phyloP scores from a whole-genome alignment of 345 rosid genomes.

The Jatropha curcas region DNA sequence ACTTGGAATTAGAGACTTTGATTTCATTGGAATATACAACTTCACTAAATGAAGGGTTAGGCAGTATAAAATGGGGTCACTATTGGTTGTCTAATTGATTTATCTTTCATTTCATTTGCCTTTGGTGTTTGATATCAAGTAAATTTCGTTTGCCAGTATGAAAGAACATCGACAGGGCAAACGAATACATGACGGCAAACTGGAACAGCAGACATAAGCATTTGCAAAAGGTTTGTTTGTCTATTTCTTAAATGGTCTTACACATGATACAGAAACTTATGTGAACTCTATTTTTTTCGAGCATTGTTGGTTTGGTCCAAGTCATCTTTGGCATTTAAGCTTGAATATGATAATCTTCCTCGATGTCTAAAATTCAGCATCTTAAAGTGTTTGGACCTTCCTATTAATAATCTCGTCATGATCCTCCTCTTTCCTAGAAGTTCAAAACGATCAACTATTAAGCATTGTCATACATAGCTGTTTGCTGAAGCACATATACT shows the following conservation, averaged over 20 bases:
- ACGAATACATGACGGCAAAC: slow-evolving; percentile 98
- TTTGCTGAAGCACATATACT: too few relatives aligned
- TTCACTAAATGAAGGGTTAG: background rate
- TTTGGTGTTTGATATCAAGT: background rate
- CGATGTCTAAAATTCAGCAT: too few relatives aligned
- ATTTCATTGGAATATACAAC: too few relatives aligned
- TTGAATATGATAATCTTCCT: background rate
- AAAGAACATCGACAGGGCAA: slow-evolving; percentile 97
- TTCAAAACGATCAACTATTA: too few relatives aligned
- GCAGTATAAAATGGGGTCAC: background rate
- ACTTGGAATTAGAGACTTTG: too few relatives aligned
- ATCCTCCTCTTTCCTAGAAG: too few relatives aligned
- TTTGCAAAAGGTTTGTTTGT: slow-evolving; percentile 78
- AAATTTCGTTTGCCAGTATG: slow-evolving; percentile 53
- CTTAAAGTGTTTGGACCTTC: too few relatives aligned
- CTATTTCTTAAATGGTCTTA: slow-evolving; percentile 7
- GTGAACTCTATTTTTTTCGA: too few relatives aligned
- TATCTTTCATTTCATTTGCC: background rate
- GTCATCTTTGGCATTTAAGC: background rate
- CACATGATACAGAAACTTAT: background rate
- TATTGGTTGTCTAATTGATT: background rate
- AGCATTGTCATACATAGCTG: too few relatives aligned
- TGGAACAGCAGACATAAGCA: slow-evolving; percentile 99
- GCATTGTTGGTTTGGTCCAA: too few relatives aligned
- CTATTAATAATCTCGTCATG: too few relatives aligned